Conservation (phyloP, 139 green algal genomes). For the Asterochloris sp. region DNA sequence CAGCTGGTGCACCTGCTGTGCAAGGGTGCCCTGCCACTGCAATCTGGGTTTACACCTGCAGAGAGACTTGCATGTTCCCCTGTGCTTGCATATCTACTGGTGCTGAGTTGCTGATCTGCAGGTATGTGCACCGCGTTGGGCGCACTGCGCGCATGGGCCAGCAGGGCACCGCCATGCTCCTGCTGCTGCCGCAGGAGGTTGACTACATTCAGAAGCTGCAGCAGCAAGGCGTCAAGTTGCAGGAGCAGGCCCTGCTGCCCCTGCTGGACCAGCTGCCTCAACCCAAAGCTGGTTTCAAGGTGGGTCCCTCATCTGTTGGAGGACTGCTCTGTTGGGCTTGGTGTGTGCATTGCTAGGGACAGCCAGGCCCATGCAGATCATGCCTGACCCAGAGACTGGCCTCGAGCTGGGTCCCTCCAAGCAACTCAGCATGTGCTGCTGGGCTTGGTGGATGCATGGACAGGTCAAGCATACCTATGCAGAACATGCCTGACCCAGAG, state of each 20-base stretch:
- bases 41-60: too few species aligned
- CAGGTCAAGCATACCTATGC: too few species aligned
- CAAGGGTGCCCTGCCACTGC: too few species aligned
- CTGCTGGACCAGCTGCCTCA: conserved; percentile 1
- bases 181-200: conserved; percentile 73
- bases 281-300: not conserved
- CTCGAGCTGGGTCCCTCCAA: not conserved
- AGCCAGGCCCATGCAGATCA: not conserved
- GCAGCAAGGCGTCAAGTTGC: conserved; percentile 15
- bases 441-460: too few species aligned
- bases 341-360: not conserved
- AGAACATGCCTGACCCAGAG: not conserved
- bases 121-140: conserved; percentile 83
- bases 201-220: conserved; percentile 70
- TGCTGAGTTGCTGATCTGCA: not conserved
- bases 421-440: not conserved
- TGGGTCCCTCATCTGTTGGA: not conserved
- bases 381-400: not conserved
- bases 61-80: too few species aligned
- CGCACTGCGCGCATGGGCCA: conserved; percentile 91
- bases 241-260: conserved; percentile 8
- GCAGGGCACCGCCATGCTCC: conserved; percentile 67
- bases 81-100: too few species aligned
- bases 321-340: not conserved
- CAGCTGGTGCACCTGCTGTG: too few species aligned